phyloP scores from a whole-genome alignment of 768 basidiomycete genomes.

The Tulasnella calospora region DNA sequence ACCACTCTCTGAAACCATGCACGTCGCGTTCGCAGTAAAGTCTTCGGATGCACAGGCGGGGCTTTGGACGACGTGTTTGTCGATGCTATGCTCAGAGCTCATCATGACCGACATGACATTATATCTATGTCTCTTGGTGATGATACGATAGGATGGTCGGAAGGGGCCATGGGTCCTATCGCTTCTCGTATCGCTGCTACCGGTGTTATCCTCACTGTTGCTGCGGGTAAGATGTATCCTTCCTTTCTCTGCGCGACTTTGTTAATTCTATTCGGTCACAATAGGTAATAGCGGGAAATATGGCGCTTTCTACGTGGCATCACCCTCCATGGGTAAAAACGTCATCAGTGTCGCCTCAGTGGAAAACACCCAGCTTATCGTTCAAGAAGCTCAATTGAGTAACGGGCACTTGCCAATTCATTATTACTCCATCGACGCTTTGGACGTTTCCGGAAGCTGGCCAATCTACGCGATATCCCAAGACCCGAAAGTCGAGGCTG shows the following conservation, averaged over 20 bases:
- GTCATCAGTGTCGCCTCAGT: slow-evolving; percentile 36
- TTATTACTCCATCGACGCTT: slow-evolving; percentile 43
- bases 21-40: neutral
- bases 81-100: slow-evolving; percentile 13
- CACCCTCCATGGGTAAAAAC: slow-evolving; percentile 36
- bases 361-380: slow-evolving; percentile 21
- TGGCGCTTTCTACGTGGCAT: slow-evolving; percentile 37
- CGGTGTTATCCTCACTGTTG: slow-evolving; percentile 53
- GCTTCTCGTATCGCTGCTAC: slow-evolving; percentile 51
- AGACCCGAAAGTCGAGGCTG: slow-evolving; percentile 32
- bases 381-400: neutral
- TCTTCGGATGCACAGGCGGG: slow-evolving; percentile 19
- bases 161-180: slow-evolving; percentile 39
- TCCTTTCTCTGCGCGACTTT: neutral
- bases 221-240: neutral
- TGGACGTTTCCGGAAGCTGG: slow-evolving; percentile 34
- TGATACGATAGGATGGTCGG: neutral
- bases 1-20: neutral
- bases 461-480: slow-evolving; percentile 37
- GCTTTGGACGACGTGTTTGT: neutral
- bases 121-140: slow-evolving; percentile 12
- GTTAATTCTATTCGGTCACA: neutral
- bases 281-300: slow-evolving; percentile 35
- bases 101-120: slow-evolving; percentile 13
- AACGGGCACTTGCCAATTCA: slow-evolving; percentile 44